Evolutionary conservation across 768 basidiomycete genomes (phyloP).

Genomic region (Tulasnella sp.): DNA sequence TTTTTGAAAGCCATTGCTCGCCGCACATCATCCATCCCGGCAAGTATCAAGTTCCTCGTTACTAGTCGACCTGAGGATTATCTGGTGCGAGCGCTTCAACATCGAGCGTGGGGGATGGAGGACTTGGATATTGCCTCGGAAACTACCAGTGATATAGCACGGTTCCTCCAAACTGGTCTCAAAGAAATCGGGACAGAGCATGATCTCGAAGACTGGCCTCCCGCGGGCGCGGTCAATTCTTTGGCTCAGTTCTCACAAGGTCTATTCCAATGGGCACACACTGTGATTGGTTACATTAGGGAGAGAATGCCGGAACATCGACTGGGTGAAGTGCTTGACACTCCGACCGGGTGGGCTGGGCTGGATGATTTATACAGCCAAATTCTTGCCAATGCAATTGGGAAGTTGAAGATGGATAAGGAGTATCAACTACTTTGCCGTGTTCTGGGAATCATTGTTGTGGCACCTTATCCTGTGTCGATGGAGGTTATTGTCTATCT

Average conservation of each 20-base stretch:
- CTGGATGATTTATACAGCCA: neutral
- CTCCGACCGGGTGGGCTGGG: neutral
- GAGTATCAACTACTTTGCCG: neutral
- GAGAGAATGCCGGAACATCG: neutral
- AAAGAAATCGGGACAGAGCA: neutral
- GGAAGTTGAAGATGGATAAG: neutral
- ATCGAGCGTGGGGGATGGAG: neutral
- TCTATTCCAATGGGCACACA: neutral
- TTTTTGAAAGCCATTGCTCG: neutral
- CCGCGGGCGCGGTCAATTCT: neutral
- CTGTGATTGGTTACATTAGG: neutral
- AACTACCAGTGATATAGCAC: neutral
- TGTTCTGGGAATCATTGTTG: neutral
- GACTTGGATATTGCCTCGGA: neutral
- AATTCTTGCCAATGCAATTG: neutral
- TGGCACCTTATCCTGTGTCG: neutral
- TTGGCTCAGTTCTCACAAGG: neutral
- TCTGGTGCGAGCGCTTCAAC: neutral
- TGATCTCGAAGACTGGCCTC: neutral
- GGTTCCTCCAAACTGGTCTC: neutral
- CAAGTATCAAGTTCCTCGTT: neutral
- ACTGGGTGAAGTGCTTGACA: neutral
- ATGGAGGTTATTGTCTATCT: neutral
- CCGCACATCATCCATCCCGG: neutral
- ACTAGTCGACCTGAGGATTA: neutral